Evolutionary conservation across 2,329 filamentous ascomycete genomes (phyloP).

Genomic region (Hypoxylon sp.): DNA sequence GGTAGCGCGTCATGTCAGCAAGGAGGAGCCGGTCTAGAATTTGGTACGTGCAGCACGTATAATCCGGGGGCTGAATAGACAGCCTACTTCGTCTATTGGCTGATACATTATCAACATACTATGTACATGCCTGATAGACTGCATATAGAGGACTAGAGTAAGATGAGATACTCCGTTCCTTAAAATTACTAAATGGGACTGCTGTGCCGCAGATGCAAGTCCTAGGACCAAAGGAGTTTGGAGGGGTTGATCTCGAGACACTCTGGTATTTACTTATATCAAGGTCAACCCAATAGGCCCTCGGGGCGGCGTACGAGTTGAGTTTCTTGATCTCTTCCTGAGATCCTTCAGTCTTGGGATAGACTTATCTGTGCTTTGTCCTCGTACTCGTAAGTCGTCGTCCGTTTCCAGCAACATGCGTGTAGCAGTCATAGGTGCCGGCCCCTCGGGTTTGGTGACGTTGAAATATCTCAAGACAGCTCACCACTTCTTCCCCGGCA

Average conservation of each 20-base stretch:
- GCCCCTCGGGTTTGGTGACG: conserved; percentile 56
- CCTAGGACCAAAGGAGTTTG: neutral
- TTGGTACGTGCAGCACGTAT: conserved; percentile 13
- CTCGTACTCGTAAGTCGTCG: too few species aligned
- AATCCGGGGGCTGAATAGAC: conserved; percentile 17
- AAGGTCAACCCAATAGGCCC: neutral
- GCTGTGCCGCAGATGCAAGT: neutral
- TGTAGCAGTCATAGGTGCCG: conserved; percentile 57
- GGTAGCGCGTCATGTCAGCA: conserved; percentile 19
- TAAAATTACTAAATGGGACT: neutral
- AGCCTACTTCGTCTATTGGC: conserved; percentile 10
- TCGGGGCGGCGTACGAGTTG: neutral
- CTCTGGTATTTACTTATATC: conserved; percentile 16
- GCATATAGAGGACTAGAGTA: conserved; percentile 5
- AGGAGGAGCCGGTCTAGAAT: conserved; percentile 16
- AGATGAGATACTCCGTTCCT: conserved; percentile 24
- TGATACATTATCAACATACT: conserved; percentile 10
- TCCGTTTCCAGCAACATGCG: conserved; percentile 30
- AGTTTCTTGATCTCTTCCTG: neutral
- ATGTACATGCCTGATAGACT: conserved; percentile 13
- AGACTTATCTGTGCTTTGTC: neutral
- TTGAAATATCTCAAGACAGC: conserved; percentile 56
- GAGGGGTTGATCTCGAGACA: neutral
- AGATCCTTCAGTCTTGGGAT: conserved; percentile 2
- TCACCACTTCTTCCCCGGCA: conserved; percentile 48